Base-by-base conservation (phyloP, 2,329 filamentous ascomycete genomes). In the Phyllosticta ampelicida region DNA sequence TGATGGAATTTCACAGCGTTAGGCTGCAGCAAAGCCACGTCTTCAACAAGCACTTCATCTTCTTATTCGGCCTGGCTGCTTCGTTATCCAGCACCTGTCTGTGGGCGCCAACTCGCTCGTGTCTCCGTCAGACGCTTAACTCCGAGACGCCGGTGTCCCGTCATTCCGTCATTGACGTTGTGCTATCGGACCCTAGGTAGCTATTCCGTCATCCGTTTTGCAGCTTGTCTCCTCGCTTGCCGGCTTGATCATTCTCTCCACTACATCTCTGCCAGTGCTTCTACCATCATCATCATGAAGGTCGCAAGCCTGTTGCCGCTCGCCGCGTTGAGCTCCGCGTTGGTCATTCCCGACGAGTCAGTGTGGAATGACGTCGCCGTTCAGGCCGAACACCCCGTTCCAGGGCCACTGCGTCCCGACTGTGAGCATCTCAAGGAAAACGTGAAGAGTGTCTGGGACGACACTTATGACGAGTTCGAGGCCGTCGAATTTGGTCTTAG, bases 281-380 rank as follows among this genome's bases (percentile, higher is more conserved):
- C n/a, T n/a, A n/a, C n/a, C 56, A 36, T 53, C 56, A 36, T 53
- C 63, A 73, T 61, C 51, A 81, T 81, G 78, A 80, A 75, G 70
- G 69, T 79, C 65, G 68, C 70, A 55, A 70, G 70, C 53, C 63
- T 81, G 51, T 65, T 82, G 61, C 75, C 78, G 59, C 69, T 81
- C 54, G 75, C 76, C 63, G 77, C 78, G 28, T 62, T 79, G 54
- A 70, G 74, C 61, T 71, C 77, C 55, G 79, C 79, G 23, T 75
- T 82, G 56, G 77, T 82, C 60, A 70, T 83, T 53, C 78, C 79
- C 16, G 73, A 80, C 53, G 73, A 79, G 62, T 65, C 77, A 57
- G 70, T 50, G 8, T 53, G 54, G 28, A 29, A 48, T 26, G 57
- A 59, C 48, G 61, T 78, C 51, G 63, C 70, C 49, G 65, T 75